Evolutionary conservation across 768 basidiomycete genomes (phyloP).

Genomic region (Tulasnella calospora): DNA sequence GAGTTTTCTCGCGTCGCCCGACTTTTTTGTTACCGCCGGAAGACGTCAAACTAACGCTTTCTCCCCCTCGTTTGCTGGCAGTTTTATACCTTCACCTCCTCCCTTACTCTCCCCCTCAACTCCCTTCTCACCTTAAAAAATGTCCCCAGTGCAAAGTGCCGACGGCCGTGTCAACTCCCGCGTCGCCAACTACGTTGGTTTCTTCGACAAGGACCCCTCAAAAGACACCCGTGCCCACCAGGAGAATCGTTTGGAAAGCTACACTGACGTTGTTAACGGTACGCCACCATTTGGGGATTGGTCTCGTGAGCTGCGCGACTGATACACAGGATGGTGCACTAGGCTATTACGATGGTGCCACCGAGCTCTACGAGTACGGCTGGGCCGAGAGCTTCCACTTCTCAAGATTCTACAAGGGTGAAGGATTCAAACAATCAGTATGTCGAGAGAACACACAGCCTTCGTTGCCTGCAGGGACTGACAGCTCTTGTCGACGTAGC

Average conservation of each 20-base stretch:
- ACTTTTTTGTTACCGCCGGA: too few species aligned
- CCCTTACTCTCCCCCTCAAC: too few species aligned
- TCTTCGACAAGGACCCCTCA: conserved; percentile 80
- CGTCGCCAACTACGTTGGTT: conserved; percentile 79
- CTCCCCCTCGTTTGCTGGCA: too few species aligned
- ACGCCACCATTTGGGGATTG: not conserved
- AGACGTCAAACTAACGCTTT: too few species aligned
- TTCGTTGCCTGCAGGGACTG: not conserved
- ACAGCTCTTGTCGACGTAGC: conserved; percentile 38
- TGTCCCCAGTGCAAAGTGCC: too few species aligned
- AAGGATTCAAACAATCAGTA: conserved; percentile 40
- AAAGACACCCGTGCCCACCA: conserved; percentile 64
- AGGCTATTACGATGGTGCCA: conserved; percentile 98
- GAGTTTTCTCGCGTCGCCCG: too few species aligned
- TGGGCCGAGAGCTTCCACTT: conserved; percentile 94
- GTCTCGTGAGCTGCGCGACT: not conserved
- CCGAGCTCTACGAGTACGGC: conserved; percentile 90
- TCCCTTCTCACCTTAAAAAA: too few species aligned
- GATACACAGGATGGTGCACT: not conserved
- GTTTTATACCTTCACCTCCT: too few species aligned
- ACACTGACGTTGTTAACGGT: conserved; percentile 94
- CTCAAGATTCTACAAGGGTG: conserved; percentile 90
- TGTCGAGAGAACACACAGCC: conserved; percentile 4
- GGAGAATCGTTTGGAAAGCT: conserved; percentile 69
- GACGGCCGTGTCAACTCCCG: conserved; percentile 64